Evolutionary conservation across 1,139 yeast genomes (phyloP).

Genomic region (Yamadazyma diddensiae): DNA sequence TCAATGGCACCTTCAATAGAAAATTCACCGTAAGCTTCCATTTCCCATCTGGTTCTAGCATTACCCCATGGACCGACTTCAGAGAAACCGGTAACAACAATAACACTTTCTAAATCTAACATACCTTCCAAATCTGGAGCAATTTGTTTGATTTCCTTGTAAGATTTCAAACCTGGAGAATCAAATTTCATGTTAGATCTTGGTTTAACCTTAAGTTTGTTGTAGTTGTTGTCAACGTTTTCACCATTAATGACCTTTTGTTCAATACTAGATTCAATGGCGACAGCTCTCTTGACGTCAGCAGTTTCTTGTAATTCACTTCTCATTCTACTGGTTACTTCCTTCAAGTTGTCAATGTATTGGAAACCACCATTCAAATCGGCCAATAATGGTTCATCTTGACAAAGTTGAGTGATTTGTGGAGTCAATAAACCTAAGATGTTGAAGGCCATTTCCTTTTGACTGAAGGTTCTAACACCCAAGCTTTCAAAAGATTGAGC

Average conservation of each 20-base stretch:
- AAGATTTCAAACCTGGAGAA: slow-evolving; percentile 84
- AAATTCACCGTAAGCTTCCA: slow-evolving; percentile 94
- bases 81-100: slow-evolving; percentile 95
- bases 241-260: slow-evolving; percentile 91
- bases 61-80: slow-evolving; percentile 99
- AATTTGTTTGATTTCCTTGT: slow-evolving; percentile 65
- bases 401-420: slow-evolving; percentile 79
- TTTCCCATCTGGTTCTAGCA: slow-evolving; percentile 98
- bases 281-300: slow-evolving; percentile 92
- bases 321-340: slow-evolving; percentile 78
- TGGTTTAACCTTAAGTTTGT: slow-evolving; percentile 75
- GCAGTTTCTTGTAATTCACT: slow-evolving; percentile 78
- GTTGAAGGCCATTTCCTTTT: slow-evolving; percentile 99
- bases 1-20: slow-evolving; percentile 98
- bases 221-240: slow-evolving; percentile 81
- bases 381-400: slow-evolving; percentile 93
- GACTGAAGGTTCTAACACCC: slow-evolving; percentile 97
- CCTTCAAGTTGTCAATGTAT: slow-evolving; percentile 87
- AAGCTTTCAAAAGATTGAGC: slow-evolving; percentile 96
- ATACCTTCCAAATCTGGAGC: slow-evolving; percentile 85
- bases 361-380: slow-evolving; percentile 99
- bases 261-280: slow-evolving; percentile 89
- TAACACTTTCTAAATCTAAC: slow-evolving; percentile 85
- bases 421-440: slow-evolving; percentile 91
- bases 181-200: slow-evolving; percentile 93